Evolutionary conservation across 352 stramenopile genomes (phyloP).

Genomic region (Phytopythium oedochilum): DNA sequence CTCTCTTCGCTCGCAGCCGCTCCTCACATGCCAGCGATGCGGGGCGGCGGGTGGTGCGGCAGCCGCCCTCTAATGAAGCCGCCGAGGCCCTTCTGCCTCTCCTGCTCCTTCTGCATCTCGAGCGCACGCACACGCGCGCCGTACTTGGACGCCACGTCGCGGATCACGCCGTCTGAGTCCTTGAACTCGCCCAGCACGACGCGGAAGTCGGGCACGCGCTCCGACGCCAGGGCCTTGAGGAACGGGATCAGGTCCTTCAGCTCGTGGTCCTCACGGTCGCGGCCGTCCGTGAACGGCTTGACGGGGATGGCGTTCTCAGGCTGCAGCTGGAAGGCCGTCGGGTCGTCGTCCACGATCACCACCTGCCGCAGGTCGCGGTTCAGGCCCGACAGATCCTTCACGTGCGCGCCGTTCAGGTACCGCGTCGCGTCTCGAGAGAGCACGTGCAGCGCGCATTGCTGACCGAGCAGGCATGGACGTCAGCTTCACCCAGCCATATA

Average conservation of each 20-base stretch:
- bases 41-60: slow-evolving; percentile 44
- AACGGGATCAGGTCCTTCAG: slow-evolving; percentile 84
- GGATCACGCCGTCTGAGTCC: slow-evolving; percentile 77
- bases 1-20: neutral
- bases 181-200: slow-evolving; percentile 70
- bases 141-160: slow-evolving; percentile 76
- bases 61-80: slow-evolving; percentile 77
- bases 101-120: slow-evolving; percentile 77
- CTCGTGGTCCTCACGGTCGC: slow-evolving; percentile 73
- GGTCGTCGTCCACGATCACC: slow-evolving; percentile 83
- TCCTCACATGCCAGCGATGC: slow-evolving; percentile 5
- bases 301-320: slow-evolving; percentile 82
- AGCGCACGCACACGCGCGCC: slow-evolving; percentile 66
- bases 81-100: slow-evolving; percentile 79
- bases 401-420: slow-evolving; percentile 77
- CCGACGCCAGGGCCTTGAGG: slow-evolving; percentile 73
- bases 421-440: slow-evolving; percentile 79
- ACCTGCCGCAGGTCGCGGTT: slow-evolving; percentile 81
- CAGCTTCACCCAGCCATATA: no score
- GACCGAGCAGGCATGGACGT: no score
- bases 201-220: slow-evolving; percentile 76
- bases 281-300: slow-evolving; percentile 71
- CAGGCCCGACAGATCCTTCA: slow-evolving; percentile 78
- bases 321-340: slow-evolving; percentile 76
- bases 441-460: slow-evolving; percentile 76